A percentile compares a stretch with the other conserved stretches of the same genome.
These are phyloP conservation scores for Macadamia integrifolia DNA, from an alignment of 164 flowering plant species.

Conservation along the genomic window DNA sequence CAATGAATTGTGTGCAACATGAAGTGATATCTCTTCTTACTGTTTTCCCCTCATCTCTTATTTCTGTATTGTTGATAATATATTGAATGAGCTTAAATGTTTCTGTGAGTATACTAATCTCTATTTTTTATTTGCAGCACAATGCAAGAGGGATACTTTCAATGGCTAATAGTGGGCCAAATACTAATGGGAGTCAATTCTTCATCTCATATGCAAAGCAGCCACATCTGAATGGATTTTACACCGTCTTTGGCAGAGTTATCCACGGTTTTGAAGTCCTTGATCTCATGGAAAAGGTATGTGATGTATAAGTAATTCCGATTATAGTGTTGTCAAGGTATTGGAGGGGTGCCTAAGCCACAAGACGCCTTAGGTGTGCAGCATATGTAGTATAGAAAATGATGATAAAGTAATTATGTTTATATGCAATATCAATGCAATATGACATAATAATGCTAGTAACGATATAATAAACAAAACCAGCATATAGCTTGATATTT, in stretches of 20 bases:
- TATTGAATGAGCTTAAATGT: not conserved
- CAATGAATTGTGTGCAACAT: not conserved
- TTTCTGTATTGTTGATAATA: not conserved
- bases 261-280: conserved; percentile 99
- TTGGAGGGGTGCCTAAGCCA: no score
- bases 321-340: no score
- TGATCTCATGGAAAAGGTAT: conserved; percentile 88
- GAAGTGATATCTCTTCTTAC: not conserved
- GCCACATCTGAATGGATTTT: conserved; percentile 91
- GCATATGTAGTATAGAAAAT: no score
- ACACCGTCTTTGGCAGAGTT: conserved; percentile 92
- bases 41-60: not conserved
- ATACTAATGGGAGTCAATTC: conserved; percentile 94
- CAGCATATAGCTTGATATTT: no score
- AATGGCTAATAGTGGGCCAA: conserved; percentile 99
- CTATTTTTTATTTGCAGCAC: conserved; percentile 32
- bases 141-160: conserved; percentile 90
- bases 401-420: no score
- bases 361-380: no score
- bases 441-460: no score
- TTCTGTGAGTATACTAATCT: not conserved
- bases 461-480: no score
- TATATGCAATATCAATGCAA: no score
- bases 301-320: no score
- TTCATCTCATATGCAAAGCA: conserved; percentile 82